Conservation (phyloP, 1,284 basidiomycete genomes). For the Cerioporus squamosus region DNA sequence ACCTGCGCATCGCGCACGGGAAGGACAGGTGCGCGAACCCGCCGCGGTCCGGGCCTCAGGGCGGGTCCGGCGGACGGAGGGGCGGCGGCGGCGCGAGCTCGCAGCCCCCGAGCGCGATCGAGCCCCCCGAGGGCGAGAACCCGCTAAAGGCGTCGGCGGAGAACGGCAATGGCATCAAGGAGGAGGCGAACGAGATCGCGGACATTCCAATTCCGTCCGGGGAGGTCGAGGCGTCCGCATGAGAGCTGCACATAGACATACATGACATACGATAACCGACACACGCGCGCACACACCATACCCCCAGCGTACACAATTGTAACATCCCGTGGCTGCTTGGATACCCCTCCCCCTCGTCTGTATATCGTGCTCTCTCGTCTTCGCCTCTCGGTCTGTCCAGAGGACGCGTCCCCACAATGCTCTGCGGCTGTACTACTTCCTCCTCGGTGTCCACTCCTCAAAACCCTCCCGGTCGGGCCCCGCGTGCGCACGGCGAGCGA, state of each 20-base stretch:
- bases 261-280: constrained; percentile 22
- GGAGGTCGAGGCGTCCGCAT: constrained; percentile 28
- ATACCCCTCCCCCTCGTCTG: constrained; percentile 33
- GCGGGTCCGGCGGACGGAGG: constrained; percentile 46
- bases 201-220: constrained; percentile 25
- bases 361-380: constrained; percentile 25
- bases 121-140: constrained; percentile 28
- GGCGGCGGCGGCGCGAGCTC: constrained; percentile 42
- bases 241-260: constrained; percentile 8
- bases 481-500: constrained; percentile 9
- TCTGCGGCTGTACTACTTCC: constrained; percentile 21
- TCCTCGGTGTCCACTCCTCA: not conserved
- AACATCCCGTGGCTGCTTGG: constrained; percentile 29
- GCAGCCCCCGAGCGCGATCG: constrained; percentile 35
- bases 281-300: constrained; percentile 8
- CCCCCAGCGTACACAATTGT: constrained; percentile 17
- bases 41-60: constrained; percentile 80
- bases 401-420: constrained; percentile 15
- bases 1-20: constrained; percentile 87
- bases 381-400: constrained; percentile 2
- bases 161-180: constrained; percentile 21
- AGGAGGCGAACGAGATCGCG: constrained; percentile 28
- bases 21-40: constrained; percentile 95
- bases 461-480: not conserved
- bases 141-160: constrained; percentile 12